Evolutionary conservation across 129 eudicot species (phyloP), one percentile per base, ranked within the genome.

Genomic region (Dittrichia graveolens): DNA sequence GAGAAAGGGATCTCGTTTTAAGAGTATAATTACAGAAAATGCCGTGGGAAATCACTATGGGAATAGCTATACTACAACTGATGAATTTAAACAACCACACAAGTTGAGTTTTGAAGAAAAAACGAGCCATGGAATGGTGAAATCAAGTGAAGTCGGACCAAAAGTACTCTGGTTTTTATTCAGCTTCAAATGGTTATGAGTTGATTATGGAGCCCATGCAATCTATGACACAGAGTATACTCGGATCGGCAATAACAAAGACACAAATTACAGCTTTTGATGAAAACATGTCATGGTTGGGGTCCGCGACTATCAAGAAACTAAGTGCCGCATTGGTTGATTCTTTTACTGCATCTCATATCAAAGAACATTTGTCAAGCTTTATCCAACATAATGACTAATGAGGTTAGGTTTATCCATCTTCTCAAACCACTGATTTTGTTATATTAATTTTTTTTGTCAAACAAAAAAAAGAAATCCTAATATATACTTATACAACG

Each of bases 321-420:
- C 80, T 60, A 18, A 83, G 89, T 54, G 79, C 85, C 35, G 75
- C 92, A 35, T 73, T 84, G 69, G 80, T 73, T 47, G 92, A 88
- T 77, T 83, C 47, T 75, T 82, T 91, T 61, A 80, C 84, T 3
- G 70, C 73, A 5, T 79, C 78, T 61, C 87, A 88, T 74, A 74
- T 88, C 55, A 79, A 75, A 71, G 85, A 86, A 70, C 89, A 91
- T 78, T 48, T 88, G 37, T 41, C 46, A 49, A 84, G 87, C 81
- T 89, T 91, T 58, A 67, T 60, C 16, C 81, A 45, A 56, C 59
- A 9, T 35, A 3, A 72, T 43, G 75, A 83, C 5, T 35, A 3
- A 72, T 43, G 75, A 83, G 92, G 95, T 84, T 61, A 43, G n/a
- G 18, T 6, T 57, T 72, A 83, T 69, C 19, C 55, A 45, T 57